Percentiles rank a stretch among this genome's conserved stretches.
phyloP scores from a whole-genome alignment of 768 basidiomycete genomes.

The Tricholoma saponaceum region DNA sequence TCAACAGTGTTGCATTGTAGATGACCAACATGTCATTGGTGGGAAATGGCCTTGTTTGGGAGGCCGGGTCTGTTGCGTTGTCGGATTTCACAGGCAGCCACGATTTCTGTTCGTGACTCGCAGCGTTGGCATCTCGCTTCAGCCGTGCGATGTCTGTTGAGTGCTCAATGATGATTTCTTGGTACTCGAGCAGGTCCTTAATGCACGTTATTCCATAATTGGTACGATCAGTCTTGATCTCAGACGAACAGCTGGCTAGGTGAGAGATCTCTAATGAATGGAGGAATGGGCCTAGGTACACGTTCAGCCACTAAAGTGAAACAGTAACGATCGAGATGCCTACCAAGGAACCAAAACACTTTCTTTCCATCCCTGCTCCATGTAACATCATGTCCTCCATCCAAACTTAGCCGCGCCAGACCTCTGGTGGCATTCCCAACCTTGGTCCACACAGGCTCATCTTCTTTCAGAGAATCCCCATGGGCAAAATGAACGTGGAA shows the following conservation, averaged over 20 bases:
- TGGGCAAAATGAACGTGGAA: conserved; percentile 61
- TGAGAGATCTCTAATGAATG: conserved; percentile 58
- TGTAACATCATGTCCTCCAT: conserved; percentile 70
- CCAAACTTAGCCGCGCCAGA: conserved; percentile 59
- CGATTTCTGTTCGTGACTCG: conserved; percentile 11
- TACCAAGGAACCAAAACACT: conserved; percentile 75
- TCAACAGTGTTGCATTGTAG: conserved; percentile 64
- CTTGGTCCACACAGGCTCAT: conserved; percentile 59
- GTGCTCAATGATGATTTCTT: conserved; percentile 57
- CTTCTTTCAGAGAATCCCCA: conserved; percentile 33
- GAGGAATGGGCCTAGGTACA: conserved; percentile 51
- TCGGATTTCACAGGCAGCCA: conserved; percentile 10
- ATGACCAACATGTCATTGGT: conserved; percentile 52
- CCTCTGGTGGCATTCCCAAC: conserved; percentile 63
- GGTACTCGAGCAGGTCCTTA: conserved; percentile 49
- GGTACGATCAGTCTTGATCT: conserved; percentile 41
- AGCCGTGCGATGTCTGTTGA: conserved; percentile 58
- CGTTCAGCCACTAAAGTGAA: neutral
- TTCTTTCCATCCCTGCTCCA: conserved; percentile 61
- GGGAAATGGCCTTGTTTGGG: neutral
- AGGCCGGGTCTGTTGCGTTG: neutral
- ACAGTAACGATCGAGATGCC: conserved; percentile 8
- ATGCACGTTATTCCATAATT: conserved; percentile 65
- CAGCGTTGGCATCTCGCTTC: conserved; percentile 42
- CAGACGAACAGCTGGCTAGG: conserved; percentile 42